Evolutionary conservation across 2,329 filamentous ascomycete species (phyloP).

Genomic region (Xylariaceae sp.): DNA sequence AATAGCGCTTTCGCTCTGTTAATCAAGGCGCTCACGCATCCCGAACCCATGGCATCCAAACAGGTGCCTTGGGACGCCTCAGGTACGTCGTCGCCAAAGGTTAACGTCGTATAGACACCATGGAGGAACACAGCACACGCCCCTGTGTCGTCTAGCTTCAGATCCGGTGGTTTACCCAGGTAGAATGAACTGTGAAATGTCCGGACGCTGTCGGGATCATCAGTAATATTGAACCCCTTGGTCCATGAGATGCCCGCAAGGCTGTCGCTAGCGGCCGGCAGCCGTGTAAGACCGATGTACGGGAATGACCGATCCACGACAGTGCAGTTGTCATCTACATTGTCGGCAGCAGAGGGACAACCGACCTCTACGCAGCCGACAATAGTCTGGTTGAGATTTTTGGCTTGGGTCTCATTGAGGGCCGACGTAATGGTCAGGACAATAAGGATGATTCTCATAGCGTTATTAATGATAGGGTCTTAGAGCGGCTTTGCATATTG

Average conservation of each 20-base stretch:
- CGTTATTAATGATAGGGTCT: too few relatives aligned
- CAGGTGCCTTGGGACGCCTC: slow-evolving; percentile 32
- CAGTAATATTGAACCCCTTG: slow-evolving; percentile 26
- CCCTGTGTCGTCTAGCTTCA: slow-evolving; percentile 24
- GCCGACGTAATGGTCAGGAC: slow-evolving; percentile 11
- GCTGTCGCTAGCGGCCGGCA: slow-evolving; percentile 13
- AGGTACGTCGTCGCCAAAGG: slow-evolving; percentile 3
- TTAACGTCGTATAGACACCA: slow-evolving; percentile 11
- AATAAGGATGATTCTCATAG: too few relatives aligned
- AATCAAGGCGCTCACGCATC: slow-evolving; percentile 29
- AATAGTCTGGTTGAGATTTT: slow-evolving; percentile 32
- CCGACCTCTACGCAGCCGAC: slow-evolving; percentile 34
- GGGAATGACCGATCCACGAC: too few relatives aligned
- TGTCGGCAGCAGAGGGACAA: slow-evolving; percentile 26
- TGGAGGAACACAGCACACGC: slow-evolving; percentile 33
- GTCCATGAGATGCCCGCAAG: slow-evolving; percentile 33
- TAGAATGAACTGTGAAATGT: slow-evolving; percentile 30
- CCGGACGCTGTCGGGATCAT: neutral
- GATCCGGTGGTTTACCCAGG: slow-evolving; percentile 26
- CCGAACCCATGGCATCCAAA: slow-evolving; percentile 28
- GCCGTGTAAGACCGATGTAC: slow-evolving; percentile 27
- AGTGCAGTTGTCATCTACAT: slow-evolving; percentile 28
- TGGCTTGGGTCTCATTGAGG: neutral
- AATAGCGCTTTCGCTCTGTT: slow-evolving; percentile 19
- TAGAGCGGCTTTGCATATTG: too few relatives aligned